Evolutionary conservation across 140 eudicot genomes (phyloP), one percentile per base, ranked within the genome.

Genomic region (Anethum foeniculum): DNA sequence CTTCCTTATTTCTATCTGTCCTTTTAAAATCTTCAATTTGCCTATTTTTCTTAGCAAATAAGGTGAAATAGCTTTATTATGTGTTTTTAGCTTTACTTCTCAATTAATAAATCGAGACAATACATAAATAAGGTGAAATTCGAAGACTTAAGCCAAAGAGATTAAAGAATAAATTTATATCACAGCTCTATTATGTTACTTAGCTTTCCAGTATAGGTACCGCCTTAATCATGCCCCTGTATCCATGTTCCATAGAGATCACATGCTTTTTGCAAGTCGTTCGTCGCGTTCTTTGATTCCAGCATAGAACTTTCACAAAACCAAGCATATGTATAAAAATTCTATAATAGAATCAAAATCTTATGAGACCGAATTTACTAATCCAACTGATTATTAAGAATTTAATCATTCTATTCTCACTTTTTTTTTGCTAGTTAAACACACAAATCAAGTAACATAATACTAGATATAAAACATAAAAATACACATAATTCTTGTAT

Each of bases 201-300:
- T 47, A 93, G 87, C 84, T 93, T 93, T 83, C 98, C 98, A 27
- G 91, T 88, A 65, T 91, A 93, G 32, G 97, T 91, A 88, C 83
- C 91, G 85, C 94, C 98, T 88, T 28, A 97, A 93, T 77, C 89
- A 91, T 91, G 71, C 89, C 94, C 89, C 94, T 9, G 90, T 93
- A 76, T 91, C 95, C 93, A 88, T 93, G 3, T 34, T 34, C 38
- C 38, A 34, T 34, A 32, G 96, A 89, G 81, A 93, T 89, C 75
- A 93, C 95, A 76, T 91, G 91, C 84, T 93, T 97, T 3, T 97
- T 93, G 85, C 94, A 93, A 11, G 98, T 91, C 54, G 98, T 91
- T 83, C 97, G 84, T 56, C 95, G 88, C 52, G 97, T 91, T 85
- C 97, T 81, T 91, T 93, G 38, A 34, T 34, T 34, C 38, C 38